Base-by-base conservation (phyloP, 2,329 filamentous ascomycete species). In the Diplocarpon mali region DNA sequence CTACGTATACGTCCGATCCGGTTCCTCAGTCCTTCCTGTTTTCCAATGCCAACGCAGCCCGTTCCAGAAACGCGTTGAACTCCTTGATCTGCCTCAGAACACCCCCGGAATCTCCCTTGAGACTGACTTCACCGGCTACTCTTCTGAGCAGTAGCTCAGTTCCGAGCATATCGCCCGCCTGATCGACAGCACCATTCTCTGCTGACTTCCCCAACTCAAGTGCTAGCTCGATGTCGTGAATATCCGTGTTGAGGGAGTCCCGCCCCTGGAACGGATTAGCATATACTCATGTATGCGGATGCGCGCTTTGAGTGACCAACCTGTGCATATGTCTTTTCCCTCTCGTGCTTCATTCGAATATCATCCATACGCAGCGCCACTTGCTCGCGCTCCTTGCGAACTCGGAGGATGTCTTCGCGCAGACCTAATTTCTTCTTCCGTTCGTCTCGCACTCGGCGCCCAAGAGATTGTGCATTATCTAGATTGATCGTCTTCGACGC, bases 1-100 rank as follows among this genome's bases (percentile, higher is more conserved):
- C n/a, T n/a, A n/a, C n/a, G n/a, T n/a, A n/a, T n/a, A 50, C 43
- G 27, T 20, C n/a, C 39, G 35, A 24, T 14, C 34, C 30, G 6
- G 13, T 15, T 34, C 30, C 31, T 50, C 30, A 53, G 43, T 38
- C 15, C 35, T 49, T 54, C 42, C 45, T 55, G 8, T 46, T 46
- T 59, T 80, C 78, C 35, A 83, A 63, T 28, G 70, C 73, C 27
- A 67, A 60, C 2, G 76, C 77, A 5, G 75, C 69, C 16, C 78
- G 69, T 58, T 82, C 78, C 39, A 83, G 63, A 51, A 82, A 78
- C 28, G 69, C 69, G 51, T 82, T 83, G 55, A 82, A 82, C 38
- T 76, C 71, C 48, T 64, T 70, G 44, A 82, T 69, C 57, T 76
- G 72, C 47, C 66, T 68, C 50, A 82, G 63, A 4, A 72, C 62